Percentiles rank a stretch among this genome's conserved stretches.
These are phyloP conservation scores for Aspergillus novofumigatus DNA, from an alignment of 2,329 filamentous ascomycete genomes.

Conservation along the genomic window DNA sequence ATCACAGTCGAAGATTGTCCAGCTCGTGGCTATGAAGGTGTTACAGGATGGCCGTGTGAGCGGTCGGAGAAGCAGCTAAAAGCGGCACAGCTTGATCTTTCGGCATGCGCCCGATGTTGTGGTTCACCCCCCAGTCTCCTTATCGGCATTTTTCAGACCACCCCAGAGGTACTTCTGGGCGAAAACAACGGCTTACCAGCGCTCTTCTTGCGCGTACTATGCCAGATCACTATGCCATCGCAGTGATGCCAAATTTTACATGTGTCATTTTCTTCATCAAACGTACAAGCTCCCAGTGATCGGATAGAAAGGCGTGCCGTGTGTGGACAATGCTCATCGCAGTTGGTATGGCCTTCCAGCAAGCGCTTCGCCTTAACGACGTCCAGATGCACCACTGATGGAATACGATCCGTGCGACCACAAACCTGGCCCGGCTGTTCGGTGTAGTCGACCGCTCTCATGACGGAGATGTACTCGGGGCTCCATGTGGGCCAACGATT, in stretches of 20 bases:
- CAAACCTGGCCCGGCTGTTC: constrained; percentile 12
- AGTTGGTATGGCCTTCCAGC: constrained; percentile 12
- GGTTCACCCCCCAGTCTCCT: not conserved
- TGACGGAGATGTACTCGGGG: constrained; percentile 39
- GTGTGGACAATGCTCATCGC: constrained; percentile 9
- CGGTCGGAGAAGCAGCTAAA: constrained; percentile 15
- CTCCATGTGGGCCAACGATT: constrained; percentile 38
- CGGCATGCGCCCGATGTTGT: not conserved
- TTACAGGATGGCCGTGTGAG: constrained; percentile 11
- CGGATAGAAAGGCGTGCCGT: not conserved
- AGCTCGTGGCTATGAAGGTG: not conserved
- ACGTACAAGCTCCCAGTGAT: not conserved
- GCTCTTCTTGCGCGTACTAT: not conserved
- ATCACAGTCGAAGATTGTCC: not conserved
- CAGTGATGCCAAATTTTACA: not conserved
- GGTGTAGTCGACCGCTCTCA: constrained; percentile 14
- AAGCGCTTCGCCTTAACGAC: not conserved
- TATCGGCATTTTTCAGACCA: not conserved
- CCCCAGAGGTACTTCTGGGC: not conserved
- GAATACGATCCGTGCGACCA: constrained; percentile 16
- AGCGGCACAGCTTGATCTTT: not conserved
- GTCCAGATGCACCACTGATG: constrained; percentile 18
- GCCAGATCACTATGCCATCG: not conserved
- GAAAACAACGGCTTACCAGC: not conserved
- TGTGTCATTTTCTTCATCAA: not conserved